Evolutionary conservation across 768 basidiomycete species (phyloP).

Genomic region (Leucogyrophana mollusca): DNA sequence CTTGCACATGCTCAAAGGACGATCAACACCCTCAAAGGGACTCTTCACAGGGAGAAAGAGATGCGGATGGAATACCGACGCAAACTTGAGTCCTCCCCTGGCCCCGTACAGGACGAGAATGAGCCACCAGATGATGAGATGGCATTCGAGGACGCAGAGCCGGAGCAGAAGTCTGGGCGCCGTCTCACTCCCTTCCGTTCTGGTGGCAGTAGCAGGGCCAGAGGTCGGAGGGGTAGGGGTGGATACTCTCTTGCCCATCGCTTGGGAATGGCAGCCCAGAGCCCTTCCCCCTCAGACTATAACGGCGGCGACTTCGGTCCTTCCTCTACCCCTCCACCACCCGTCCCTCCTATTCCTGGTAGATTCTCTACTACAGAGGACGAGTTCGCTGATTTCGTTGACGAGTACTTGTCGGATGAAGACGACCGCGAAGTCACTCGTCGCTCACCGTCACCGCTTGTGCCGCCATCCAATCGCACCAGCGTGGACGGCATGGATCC

Average conservation of each 20-base stretch:
- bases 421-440: conserved; percentile 25
- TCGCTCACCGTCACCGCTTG: conserved; percentile 39
- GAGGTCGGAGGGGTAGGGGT: conserved; percentile 52
- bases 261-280: conserved; percentile 56
- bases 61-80: conserved; percentile 65
- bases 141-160: conserved; percentile 49
- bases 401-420: conserved; percentile 25
- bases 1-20: conserved; percentile 87
- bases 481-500: conserved; percentile 90
- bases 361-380: conserved; percentile 24
- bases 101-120: conserved; percentile 35
- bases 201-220: conserved; percentile 35
- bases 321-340: conserved; percentile 23
- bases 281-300: conserved; percentile 50
- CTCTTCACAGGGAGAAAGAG: conserved; percentile 82
- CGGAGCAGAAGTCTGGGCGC: conserved; percentile 33
- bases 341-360: conserved; percentile 32
- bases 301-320: conserved; percentile 27
- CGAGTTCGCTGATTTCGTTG: conserved; percentile 11
- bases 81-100: conserved; percentile 45
- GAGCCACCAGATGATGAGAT: conserved; percentile 38
- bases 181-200: conserved; percentile 57
- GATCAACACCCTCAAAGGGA: conserved; percentile 77
- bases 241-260: conserved; percentile 58
- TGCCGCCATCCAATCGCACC: conserved; percentile 54